phyloP scores from a whole-genome alignment of 1,139 yeast genomes.

The Candida pseudocylindracea region DNA sequence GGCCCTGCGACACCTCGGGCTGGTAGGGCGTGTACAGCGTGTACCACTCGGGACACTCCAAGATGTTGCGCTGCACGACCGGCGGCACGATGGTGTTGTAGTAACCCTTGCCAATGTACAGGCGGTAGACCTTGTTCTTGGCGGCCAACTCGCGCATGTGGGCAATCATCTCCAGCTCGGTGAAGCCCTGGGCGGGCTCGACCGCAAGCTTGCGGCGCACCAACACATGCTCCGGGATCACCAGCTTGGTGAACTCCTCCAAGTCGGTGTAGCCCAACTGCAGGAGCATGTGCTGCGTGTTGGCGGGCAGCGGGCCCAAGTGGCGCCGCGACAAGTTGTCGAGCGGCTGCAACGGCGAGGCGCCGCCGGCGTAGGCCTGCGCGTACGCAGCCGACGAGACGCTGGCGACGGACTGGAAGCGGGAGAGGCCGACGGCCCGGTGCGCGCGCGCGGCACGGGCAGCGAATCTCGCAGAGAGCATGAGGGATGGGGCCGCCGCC shows the following conservation, averaged over 20 bases:
- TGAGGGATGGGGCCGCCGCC: too few species aligned
- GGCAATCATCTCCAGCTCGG: slow-evolving; percentile 62
- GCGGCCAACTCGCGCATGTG: slow-evolving; percentile 48
- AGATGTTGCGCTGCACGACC: slow-evolving; percentile 75
- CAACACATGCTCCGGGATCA: slow-evolving; percentile 61
- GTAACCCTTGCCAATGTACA: slow-evolving; percentile 87
- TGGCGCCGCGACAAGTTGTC: slow-evolving; percentile 87
- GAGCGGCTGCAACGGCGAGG: slow-evolving; percentile 14
- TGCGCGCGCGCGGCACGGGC: too few species aligned
- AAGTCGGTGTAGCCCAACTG: slow-evolving; percentile 45
- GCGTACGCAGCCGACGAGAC: too few species aligned
- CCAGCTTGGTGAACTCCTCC: slow-evolving; percentile 45
- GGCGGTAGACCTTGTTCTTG: slow-evolving; percentile 47
- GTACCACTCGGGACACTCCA: slow-evolving; percentile 96
- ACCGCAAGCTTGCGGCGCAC: slow-evolving; percentile 42
- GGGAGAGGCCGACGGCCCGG: too few species aligned
- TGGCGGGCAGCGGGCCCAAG: slow-evolving; percentile 55
- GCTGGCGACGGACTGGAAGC: too few species aligned
- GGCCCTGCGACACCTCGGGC: slow-evolving; percentile 94
- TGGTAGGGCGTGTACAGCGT: slow-evolving; percentile 97
- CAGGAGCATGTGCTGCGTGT: slow-evolving; percentile 41
- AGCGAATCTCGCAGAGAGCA: too few species aligned
- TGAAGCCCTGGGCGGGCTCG: slow-evolving; percentile 44
- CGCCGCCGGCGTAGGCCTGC: too few species aligned
- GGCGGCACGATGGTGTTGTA: slow-evolving; percentile 81